phyloP scores from a whole-genome alignment of 768 basidiomycete species.

The Serpula lacrymans region DNA sequence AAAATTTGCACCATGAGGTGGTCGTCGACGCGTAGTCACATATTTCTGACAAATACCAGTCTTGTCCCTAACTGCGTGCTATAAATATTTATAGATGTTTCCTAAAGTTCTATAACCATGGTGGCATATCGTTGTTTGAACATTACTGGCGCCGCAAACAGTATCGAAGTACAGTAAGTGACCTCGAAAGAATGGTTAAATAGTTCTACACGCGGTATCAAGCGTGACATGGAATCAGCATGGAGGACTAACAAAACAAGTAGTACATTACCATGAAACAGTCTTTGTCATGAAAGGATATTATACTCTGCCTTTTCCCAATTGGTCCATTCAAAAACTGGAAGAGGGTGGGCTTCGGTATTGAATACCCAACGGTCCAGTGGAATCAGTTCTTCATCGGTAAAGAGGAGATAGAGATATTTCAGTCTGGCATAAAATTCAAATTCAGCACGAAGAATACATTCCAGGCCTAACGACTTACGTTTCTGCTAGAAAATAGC shows the following conservation, averaged over 20 bases:
- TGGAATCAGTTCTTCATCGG: constrained; percentile 26
- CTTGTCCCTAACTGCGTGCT: too few species aligned
- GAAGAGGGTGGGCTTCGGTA: constrained; percentile 39
- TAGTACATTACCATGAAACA: neutral
- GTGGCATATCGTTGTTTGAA: too few species aligned
- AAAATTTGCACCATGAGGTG: too few species aligned
- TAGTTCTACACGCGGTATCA: too few species aligned
- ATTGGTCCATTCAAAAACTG: constrained; percentile 24
- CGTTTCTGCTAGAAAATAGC: constrained; percentile 40
- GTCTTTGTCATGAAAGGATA: constrained; percentile 5
- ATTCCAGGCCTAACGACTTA: neutral
- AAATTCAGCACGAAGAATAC: neutral
- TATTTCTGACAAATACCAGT: too few species aligned
- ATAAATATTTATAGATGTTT: too few species aligned
- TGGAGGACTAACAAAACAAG: neutral
- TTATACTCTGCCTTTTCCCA: constrained; percentile 16
- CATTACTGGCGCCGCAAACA: too few species aligned
- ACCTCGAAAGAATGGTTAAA: too few species aligned
- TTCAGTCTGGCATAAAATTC: constrained; percentile 9
- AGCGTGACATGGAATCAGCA: constrained; percentile 6
- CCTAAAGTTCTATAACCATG: too few species aligned
- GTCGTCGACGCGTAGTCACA: too few species aligned
- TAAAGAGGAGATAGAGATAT: constrained; percentile 26
- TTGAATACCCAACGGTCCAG: constrained; percentile 36
- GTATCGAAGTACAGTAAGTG: too few species aligned